Base-by-base conservation (phyloP, 1,284 basidiomycete species). In the Tilletiopsis washingtonensis region DNA sequence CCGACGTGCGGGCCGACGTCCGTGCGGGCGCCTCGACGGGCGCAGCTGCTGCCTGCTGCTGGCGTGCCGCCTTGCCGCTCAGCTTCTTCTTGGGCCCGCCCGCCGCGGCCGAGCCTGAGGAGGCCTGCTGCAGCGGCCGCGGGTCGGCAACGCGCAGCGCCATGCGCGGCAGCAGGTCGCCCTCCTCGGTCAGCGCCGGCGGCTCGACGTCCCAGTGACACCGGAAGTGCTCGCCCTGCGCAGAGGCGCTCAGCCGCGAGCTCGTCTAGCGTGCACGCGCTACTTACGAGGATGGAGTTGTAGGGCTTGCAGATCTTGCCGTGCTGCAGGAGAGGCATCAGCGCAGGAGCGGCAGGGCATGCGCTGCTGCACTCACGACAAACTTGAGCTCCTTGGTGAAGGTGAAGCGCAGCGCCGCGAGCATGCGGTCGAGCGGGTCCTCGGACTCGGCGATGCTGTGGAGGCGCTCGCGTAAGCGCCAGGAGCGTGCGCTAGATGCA, bases 311-410 rank as follows among this genome's bases (percentile, higher is more conserved):
- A 88, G 17, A 94, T 81, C 73, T 88, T 87, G 39, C 88, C 88
- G 52, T 86, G 82, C 86, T 87, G 61, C 37, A 23, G 12, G 42
- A 36, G 12, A 15, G 1, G 7, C 12, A 3, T 9, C 23, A 42
- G 38, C 29, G 29, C 29, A n/a, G 9, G 9, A n/a, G 9, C 29
- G 9, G 29, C 29, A 34, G 29, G 29, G 29, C 29, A 9, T n/a
- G 29, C n/a, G 29, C 32, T 34, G 17, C 32, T 34, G 12, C 32
- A 14, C n/a, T 23, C 37, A 56, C 57, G 51, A 94, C 80, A 64
- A 90, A 93, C 76, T 93, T 94, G 73, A 94, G 84, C 71, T 98
- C 91, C 74, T 96, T 96, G 45, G 88, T 87, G 73, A 65, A 90
- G 9, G 83, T 78, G 74, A 91, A 98, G 23, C 90, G 82, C 36